These are phyloP conservation scores for Auricularia sp. DNA, from an alignment of 768 basidiomycete genomes.

Conservation along the genomic window DNA sequence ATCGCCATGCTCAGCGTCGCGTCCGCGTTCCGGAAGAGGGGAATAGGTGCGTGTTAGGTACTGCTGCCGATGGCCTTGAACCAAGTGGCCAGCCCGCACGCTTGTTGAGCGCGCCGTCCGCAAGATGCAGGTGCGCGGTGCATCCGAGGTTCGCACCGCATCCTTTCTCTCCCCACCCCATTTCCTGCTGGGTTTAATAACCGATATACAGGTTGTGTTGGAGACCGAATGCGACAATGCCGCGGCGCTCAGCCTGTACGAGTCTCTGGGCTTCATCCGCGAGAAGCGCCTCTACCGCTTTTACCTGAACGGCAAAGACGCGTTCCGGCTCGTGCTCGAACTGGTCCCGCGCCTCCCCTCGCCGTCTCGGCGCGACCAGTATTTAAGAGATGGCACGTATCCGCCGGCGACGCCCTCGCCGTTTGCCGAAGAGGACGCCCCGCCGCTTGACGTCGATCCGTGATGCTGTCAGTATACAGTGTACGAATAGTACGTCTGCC, in stretches of 20 bases:
- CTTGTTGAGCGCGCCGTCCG: constrained; percentile 77
- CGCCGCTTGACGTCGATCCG: neutral
- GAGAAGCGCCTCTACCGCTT: constrained; percentile 93
- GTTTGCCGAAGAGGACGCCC: neutral
- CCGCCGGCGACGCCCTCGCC: neutral
- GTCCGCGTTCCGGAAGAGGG: constrained; percentile 75
- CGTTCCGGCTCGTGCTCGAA: constrained; percentile 69
- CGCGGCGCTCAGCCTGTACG: constrained; percentile 81
- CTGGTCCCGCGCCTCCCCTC: constrained; percentile 26
- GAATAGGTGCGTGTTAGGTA: constrained; percentile 60
- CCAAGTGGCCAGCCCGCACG: constrained; percentile 51
- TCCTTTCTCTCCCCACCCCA: neutral
- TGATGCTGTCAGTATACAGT: neutral
- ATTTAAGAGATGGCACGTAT: neutral
- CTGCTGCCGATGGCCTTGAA: constrained; percentile 10
- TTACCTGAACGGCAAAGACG: constrained; percentile 96
- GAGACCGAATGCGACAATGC: constrained; percentile 94
- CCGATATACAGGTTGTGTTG: constrained; percentile 61
- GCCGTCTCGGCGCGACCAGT: neutral
- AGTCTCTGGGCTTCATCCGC: constrained; percentile 85
- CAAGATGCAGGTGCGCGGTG: constrained; percentile 72
- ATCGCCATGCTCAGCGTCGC: constrained; percentile 95
- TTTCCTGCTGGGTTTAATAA: constrained; percentile 3
- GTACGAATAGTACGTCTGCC: too few species aligned
- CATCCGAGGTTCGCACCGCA: constrained; percentile 58